Evolutionary conservation across 2,329 filamentous ascomycete species (phyloP), one percentile per base, ranked within the genome.

Genomic region (Pseudogymnoascus sp.): DNA sequence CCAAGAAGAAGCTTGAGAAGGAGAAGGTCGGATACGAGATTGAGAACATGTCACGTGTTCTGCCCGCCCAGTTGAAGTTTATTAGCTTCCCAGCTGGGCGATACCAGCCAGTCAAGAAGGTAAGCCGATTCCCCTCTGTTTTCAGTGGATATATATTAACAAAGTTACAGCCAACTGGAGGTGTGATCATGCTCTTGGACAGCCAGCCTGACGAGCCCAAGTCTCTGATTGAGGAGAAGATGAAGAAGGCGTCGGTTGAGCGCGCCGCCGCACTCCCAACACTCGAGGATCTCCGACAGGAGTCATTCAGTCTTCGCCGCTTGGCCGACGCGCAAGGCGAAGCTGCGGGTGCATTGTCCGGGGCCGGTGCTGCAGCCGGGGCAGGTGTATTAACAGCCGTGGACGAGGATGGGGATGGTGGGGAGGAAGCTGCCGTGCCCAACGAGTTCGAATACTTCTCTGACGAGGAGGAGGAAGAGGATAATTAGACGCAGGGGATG

Each of bases 21-120:
- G 95, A 99, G 79, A 97, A 96, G 84, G 84, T 96, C 65, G 95
- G 95, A 69, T 97, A 95, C 74, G 59, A 61, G 1, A 84, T 99
- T 66, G 90, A 95, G 73, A 99, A 99, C 80, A 96, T 99, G 91
- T 96, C 90, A 63, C 86, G 95, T 70, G 92, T 99, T 37, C 84
- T 99, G 59, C 95, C 93, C 1, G 85, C 86, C 57, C 95, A 99
- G 79, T 84, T 97, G 72, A 96, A 96, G 80, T 97, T 93, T 76
- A 91, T 99, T 73, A 96, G 86, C 76, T 96, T 99, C 81, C 86
- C 91, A 60, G 85, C 90, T 67, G 90, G 90, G 54, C 87, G 96
- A 70, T 99, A 97, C 77, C 91, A 90, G 81, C 93, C 95, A 37
- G 93, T 97, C 66, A 91, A 90, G 79, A 87, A 96, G 85, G 91